Conservation (phyloP, 2,329 filamentous ascomycete species). For the Trichoderma asperellum region DNA sequence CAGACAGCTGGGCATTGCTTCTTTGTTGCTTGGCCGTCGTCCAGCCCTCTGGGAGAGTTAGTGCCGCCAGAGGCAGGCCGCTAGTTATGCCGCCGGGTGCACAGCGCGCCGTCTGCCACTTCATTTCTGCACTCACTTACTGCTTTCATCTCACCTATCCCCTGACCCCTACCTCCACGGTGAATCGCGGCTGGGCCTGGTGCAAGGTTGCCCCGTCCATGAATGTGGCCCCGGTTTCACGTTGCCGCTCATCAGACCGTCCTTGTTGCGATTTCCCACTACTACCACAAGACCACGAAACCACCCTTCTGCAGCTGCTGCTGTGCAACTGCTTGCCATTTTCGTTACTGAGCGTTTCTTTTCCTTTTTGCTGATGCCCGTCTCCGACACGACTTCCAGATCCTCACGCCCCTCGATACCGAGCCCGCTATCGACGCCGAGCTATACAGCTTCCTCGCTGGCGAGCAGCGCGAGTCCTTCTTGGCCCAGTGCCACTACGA, state of each 20-base stretch:
- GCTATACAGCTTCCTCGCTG: slow-evolving; percentile 47
- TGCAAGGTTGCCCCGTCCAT: slow-evolving; percentile 36
- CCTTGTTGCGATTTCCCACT: slow-evolving; percentile 22
- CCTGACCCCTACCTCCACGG: slow-evolving; percentile 26
- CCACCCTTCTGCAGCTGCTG: slow-evolving; percentile 30
- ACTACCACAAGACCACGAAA: background rate
- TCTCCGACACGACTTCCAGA: slow-evolving; percentile 43
- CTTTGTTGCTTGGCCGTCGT: slow-evolving; percentile 6
- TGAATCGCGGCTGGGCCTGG: slow-evolving; percentile 31
- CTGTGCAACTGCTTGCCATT: slow-evolving; percentile 35
- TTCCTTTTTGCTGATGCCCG: slow-evolving; percentile 29
- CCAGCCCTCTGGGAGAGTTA: background rate
- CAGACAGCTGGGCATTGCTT: background rate
- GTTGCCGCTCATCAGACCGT: slow-evolving; percentile 29
- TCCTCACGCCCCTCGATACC: slow-evolving; percentile 53
- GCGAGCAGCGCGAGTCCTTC: slow-evolving; percentile 46
- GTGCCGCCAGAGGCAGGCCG: background rate
- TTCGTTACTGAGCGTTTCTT: background rate
- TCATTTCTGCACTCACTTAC: background rate
- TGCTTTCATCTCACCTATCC: slow-evolving; percentile 26
- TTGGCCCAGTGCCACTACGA: slow-evolving; percentile 21
- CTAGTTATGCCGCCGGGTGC: slow-evolving; percentile 3
- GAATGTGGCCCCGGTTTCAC: slow-evolving; percentile 31
- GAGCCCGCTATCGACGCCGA: slow-evolving; percentile 55
- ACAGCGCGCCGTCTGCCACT: slow-evolving; percentile 19